Conservation (phyloP, 768 basidiomycete species). For the Russula sp. region DNA sequence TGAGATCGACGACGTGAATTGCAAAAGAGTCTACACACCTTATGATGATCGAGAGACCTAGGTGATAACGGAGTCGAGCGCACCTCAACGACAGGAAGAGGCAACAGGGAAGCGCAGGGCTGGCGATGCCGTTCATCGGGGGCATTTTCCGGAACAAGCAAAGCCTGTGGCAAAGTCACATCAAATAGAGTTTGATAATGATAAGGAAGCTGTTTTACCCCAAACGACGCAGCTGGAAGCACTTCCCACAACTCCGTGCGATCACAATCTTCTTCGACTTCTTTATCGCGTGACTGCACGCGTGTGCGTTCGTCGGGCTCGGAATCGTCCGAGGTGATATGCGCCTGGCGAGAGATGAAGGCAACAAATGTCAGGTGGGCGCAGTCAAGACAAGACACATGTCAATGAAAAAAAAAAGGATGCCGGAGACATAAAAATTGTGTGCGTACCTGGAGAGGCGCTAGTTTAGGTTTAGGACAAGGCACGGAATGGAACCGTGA, state of each 20-base stretch:
- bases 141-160: not conserved
- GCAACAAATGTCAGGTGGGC: no score
- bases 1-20: not conserved
- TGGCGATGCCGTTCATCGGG: not conserved
- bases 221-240: not conserved
- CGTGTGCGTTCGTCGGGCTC: not conserved
- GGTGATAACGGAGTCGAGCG: not conserved
- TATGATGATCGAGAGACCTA: not conserved
- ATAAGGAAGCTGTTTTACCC: conserved; percentile 10
- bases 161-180: conserved; percentile 3
- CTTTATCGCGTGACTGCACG: conserved; percentile 5
- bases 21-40: not conserved
- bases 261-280: not conserved
- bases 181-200: conserved; percentile 9
- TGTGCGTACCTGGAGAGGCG: no score
- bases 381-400: no score
- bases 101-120: not conserved
- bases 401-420: no score
- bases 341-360: no score
- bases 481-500: no score
- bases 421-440: no score
- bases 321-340: no score
- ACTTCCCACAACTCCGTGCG: not conserved
- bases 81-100: not conserved
- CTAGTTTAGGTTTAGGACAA: no score